phyloP scores from a whole-genome alignment of 2,329 filamentous ascomycete species.

The Trichoderma sp. region DNA sequence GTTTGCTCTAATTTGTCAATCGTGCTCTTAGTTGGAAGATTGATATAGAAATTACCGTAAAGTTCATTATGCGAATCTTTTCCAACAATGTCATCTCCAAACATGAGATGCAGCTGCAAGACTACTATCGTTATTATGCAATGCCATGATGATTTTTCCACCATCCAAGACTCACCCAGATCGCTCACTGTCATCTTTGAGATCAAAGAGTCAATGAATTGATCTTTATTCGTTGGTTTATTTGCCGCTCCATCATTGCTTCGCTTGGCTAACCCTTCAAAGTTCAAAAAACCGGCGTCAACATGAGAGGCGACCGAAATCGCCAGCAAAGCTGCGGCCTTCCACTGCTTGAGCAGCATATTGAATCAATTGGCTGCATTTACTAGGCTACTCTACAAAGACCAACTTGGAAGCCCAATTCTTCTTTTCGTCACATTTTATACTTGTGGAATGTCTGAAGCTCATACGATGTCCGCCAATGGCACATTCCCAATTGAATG shows the following conservation, averaged over 20 bases:
- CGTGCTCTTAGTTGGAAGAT: no score
- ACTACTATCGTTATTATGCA: background rate
- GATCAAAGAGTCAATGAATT: slow-evolving; percentile 13
- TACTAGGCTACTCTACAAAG: background rate
- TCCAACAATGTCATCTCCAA: slow-evolving; percentile 20
- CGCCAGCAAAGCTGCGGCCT: background rate
- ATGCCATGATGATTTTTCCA: background rate
- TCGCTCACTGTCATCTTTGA: slow-evolving; percentile 15
- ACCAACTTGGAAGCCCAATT: background rate
- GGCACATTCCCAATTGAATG: background rate
- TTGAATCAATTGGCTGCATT: background rate
- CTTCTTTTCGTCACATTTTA: background rate
- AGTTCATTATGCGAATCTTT: slow-evolving; percentile 18
- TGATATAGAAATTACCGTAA: background rate
- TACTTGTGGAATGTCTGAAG: background rate
- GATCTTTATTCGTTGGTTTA: background rate
- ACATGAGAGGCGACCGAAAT: background rate
- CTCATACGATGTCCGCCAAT: background rate
- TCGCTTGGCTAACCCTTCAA: background rate
- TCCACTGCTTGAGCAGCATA: slow-evolving; percentile 11
- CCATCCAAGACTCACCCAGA: background rate
- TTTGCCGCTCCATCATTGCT: background rate
- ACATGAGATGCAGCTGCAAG: slow-evolving; percentile 21
- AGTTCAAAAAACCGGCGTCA: background rate
- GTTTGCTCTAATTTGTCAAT: background rate